Percentiles rank a stretch among this genome's conserved stretches.
Conservation (phyloP, 169 alveolate genomes). For the Perkinsus chesapeaki region DNA sequence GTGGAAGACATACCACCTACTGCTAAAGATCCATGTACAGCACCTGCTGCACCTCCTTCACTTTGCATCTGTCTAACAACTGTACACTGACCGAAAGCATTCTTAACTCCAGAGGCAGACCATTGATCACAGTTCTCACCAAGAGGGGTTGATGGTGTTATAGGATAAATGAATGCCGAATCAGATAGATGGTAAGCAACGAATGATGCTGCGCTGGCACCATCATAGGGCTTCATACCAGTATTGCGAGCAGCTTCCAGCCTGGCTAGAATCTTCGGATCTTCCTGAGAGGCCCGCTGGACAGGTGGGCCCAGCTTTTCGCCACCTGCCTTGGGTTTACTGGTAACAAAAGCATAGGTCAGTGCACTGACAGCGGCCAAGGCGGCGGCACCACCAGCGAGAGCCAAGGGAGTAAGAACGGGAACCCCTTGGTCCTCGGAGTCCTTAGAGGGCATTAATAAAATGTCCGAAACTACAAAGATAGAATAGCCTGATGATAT, state of each 20-base stretch:
- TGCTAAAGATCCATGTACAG: slow-evolving; percentile 44
- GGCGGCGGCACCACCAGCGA: neutral
- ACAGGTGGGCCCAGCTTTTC: neutral
- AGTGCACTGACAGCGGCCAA: neutral
- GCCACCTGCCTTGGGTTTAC: neutral
- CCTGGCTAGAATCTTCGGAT: neutral
- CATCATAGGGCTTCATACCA: slow-evolving; percentile 15
- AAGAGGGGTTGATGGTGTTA: slow-evolving; percentile 45
- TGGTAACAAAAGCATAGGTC: neutral
- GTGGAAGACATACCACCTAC: slow-evolving; percentile 43
- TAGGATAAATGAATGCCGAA: slow-evolving; percentile 47
- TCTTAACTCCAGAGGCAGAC: slow-evolving; percentile 38
- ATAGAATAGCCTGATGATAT: no score
- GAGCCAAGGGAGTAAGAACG: neutral
- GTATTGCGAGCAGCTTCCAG: neutral
- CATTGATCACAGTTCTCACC: slow-evolving; percentile 48
- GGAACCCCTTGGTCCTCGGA: neutral
- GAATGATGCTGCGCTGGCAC: slow-evolving; percentile 43
- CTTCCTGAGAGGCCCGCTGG: neutral
- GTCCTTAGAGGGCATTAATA: neutral
- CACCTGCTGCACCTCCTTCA: slow-evolving; percentile 55
- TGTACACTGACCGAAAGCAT: slow-evolving; percentile 42
- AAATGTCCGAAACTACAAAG: no score
- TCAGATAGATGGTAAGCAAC: slow-evolving; percentile 50
- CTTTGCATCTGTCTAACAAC: slow-evolving; percentile 50